Evolutionary conservation across 306 rosid species (phyloP).

Genomic region (Inga leiocalycina): DNA sequence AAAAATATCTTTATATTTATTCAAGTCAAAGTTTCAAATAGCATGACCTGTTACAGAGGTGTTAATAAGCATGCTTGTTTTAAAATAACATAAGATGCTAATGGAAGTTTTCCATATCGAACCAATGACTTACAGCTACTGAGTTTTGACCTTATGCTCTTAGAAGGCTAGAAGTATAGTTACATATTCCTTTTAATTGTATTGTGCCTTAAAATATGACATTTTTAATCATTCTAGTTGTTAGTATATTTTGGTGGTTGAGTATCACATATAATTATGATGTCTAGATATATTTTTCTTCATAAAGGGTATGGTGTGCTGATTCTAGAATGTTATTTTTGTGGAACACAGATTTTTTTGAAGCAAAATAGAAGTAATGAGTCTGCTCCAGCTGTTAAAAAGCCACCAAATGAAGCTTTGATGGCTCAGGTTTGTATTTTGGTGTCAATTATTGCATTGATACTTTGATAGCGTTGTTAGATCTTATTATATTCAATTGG

Average conservation of each 20-base stretch:
- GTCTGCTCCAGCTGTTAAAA: slow-evolving; percentile 55
- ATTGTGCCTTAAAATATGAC: neutral
- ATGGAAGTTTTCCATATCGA: neutral
- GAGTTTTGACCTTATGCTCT: neutral
- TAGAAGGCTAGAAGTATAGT: slow-evolving; percentile 1
- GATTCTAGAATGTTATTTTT: slow-evolving; percentile 9
- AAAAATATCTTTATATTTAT: neutral
- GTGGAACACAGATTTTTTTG: slow-evolving; percentile 57
- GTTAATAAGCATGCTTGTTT: no score
- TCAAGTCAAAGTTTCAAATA: neutral
- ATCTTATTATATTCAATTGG: neutral
- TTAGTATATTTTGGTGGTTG: slow-evolving; percentile 21
- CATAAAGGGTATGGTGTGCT: slow-evolving; percentile 1
- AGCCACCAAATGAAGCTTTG: slow-evolving; percentile 70
- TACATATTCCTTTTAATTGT: slow-evolving; percentile 5
- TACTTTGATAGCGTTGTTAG: slow-evolving; percentile 4
- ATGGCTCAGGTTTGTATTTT: slow-evolving; percentile 76
- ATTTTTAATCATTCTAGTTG: slow-evolving; percentile 8
- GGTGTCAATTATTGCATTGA: slow-evolving; percentile 7
- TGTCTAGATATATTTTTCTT: slow-evolving; percentile 17
- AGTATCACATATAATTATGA: slow-evolving; percentile 1
- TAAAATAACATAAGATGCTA: neutral
- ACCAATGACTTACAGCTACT: neutral
- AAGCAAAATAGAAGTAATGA: slow-evolving; percentile 59
- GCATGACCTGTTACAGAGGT: neutral